Evolutionary conservation across 768 basidiomycete species (phyloP).

Genomic region (Tremella mesenterica): DNA sequence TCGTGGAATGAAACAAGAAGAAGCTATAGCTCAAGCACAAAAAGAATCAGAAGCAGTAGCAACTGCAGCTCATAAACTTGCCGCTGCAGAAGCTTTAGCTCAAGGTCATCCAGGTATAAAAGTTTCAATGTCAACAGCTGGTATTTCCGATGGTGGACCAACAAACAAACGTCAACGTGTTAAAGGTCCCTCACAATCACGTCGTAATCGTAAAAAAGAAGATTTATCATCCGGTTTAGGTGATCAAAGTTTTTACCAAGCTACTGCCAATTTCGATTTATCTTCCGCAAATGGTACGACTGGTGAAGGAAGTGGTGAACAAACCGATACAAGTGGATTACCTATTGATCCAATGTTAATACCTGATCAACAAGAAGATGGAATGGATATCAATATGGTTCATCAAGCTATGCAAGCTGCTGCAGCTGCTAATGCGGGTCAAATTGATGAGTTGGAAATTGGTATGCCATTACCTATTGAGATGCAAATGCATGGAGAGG

Average conservation of each 20-base stretch:
- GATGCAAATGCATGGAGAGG: slow-evolving; percentile 37
- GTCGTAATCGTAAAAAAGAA: slow-evolving; percentile 12
- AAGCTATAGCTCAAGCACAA: slow-evolving; percentile 27
- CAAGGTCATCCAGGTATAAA: slow-evolving; percentile 35
- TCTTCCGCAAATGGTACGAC: no score
- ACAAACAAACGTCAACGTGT: slow-evolving; percentile 10
- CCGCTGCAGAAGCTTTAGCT: slow-evolving; percentile 35
- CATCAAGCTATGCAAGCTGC: slow-evolving; percentile 38
- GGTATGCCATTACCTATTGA: slow-evolving; percentile 37
- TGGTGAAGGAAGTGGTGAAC: not conserved
- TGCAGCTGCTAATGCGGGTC: slow-evolving; percentile 11
- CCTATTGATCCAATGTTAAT: slow-evolving; percentile 7
- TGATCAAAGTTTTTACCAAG: slow-evolving; percentile 8
- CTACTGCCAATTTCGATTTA: not conserved
- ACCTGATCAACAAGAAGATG: not conserved
- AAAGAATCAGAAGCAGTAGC: slow-evolving; percentile 29
- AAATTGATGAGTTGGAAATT: slow-evolving; percentile 40
- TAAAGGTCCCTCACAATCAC: slow-evolving; percentile 7
- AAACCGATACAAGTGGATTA: slow-evolving; percentile 1
- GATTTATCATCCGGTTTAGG: slow-evolving; percentile 1
- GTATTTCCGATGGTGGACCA: slow-evolving; percentile 20
- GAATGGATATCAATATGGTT: slow-evolving; percentile 33
- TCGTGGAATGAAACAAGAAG: slow-evolving; percentile 41
- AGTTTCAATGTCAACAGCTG: slow-evolving; percentile 25
- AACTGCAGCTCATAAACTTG: slow-evolving; percentile 32